phyloP scores from a whole-genome alignment of 2,329 filamentous ascomycete species.

The Alternaria infectoria region DNA sequence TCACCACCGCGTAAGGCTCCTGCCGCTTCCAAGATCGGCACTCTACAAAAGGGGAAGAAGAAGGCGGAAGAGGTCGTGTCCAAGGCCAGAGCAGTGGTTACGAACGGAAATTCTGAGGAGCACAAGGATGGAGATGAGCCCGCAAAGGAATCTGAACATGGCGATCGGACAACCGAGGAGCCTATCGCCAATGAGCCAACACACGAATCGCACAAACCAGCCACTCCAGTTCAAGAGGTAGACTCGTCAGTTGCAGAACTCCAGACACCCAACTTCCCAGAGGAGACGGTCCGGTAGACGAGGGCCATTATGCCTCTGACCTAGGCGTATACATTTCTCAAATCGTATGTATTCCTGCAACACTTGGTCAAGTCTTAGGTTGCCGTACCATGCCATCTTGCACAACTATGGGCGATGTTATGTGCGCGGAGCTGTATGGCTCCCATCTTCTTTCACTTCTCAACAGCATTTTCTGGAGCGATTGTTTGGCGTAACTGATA shows the following conservation, averaged over 20 bases:
- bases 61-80: slow-evolving; percentile 44
- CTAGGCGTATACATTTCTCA: not conserved
- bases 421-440: not conserved
- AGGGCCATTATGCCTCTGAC: not conserved
- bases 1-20: slow-evolving; percentile 44
- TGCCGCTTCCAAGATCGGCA: slow-evolving; percentile 29
- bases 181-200: slow-evolving; percentile 7
- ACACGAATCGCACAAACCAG: slow-evolving; percentile 12
- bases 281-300: slow-evolving; percentile 30
- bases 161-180: slow-evolving; percentile 8
- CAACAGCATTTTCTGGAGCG: slow-evolving; percentile 47
- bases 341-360: not conserved
- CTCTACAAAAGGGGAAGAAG: slow-evolving; percentile 44
- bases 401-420: not conserved
- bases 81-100: slow-evolving; percentile 45
- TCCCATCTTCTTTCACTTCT: slow-evolving; percentile 22
- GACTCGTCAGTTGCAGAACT: slow-evolving; percentile 31
- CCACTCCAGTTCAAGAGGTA: slow-evolving; percentile 23
- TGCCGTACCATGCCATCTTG: not conserved
- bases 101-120: slow-evolving; percentile 28
- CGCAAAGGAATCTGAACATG: slow-evolving; percentile 13
- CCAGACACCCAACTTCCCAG: slow-evolving; percentile 31
- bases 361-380: not conserved
- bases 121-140: slow-evolving; percentile 17
- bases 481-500: slow-evolving; percentile 37